Conservation (phyloP, 768 basidiomycete species). For the Lanmaoa pseudosensibilis region DNA sequence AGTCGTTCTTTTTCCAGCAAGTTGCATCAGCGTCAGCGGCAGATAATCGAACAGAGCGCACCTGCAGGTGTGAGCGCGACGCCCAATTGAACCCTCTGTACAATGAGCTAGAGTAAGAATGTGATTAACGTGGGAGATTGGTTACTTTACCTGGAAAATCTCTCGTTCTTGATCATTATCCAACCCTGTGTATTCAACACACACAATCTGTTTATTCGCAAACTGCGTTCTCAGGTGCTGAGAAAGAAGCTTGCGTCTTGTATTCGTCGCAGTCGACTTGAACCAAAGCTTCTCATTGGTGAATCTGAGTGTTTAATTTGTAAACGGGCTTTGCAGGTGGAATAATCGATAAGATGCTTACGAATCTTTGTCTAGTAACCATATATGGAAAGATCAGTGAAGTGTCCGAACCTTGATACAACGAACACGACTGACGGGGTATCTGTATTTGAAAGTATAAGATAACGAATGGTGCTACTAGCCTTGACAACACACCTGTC, state of each 20-base stretch:
- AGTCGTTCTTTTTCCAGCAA: slow-evolving; percentile 42
- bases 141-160: slow-evolving; percentile 54
- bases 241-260: slow-evolving; percentile 35
- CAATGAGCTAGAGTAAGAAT: neutral
- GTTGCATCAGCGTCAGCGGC: neutral
- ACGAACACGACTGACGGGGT: slow-evolving; percentile 36
- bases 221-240: slow-evolving; percentile 38
- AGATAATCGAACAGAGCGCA: slow-evolving; percentile 19
- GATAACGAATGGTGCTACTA: neutral
- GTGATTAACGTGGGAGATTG: neutral
- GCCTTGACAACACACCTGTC: slow-evolving; percentile 43
- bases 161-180: slow-evolving; percentile 59
- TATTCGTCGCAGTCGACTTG: slow-evolving; percentile 21
- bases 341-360: slow-evolving; percentile 19
- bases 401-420: neutral
- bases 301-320: slow-evolving; percentile 15
- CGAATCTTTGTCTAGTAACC: slow-evolving; percentile 41
- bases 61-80: slow-evolving; percentile 51
- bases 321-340: neutral
- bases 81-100: slow-evolving; percentile 52
- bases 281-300: slow-evolving; percentile 42
- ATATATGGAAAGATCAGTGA: slow-evolving; percentile 4
- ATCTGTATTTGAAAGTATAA: slow-evolving; percentile 35
- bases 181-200: slow-evolving; percentile 53
- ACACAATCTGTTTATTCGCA: slow-evolving; percentile 47